These are phyloP conservation scores for Starmera quercuum DNA, from an alignment of 805 yeast species.

Conservation along the genomic window DNA sequence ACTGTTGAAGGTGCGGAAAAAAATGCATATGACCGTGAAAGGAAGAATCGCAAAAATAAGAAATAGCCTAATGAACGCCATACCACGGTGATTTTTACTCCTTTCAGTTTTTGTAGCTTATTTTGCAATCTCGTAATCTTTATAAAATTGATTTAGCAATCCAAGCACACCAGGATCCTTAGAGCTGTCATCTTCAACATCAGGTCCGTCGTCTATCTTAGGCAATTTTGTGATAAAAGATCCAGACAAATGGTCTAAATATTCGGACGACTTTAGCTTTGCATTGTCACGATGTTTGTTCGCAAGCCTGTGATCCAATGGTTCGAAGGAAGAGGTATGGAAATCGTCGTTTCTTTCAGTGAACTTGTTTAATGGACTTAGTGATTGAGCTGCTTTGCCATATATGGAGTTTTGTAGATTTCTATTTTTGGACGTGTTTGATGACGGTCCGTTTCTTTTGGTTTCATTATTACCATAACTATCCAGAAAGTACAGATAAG, in stretches of 20 bases:
- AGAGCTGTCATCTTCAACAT: constrained; percentile 20
- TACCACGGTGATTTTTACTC: not conserved
- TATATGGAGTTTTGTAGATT: constrained; percentile 3
- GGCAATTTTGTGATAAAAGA: constrained; percentile 33
- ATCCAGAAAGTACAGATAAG: constrained; percentile 81
- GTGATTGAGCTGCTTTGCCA: constrained; percentile 2
- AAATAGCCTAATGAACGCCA: constrained; percentile 12
- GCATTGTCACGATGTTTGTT: not conserved
- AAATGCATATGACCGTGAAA: constrained; percentile 86
- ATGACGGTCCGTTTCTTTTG: constrained; percentile 15
- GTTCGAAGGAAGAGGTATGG: not conserved
- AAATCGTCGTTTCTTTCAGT: not conserved
- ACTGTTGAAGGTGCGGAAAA: constrained; percentile 95
- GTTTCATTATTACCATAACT: constrained; percentile 55
- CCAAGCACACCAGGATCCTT: constrained; percentile 59
- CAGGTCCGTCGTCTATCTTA: constrained; percentile 27
- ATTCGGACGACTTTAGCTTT: constrained; percentile 3
- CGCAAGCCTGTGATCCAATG: not conserved
- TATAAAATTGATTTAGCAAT: constrained; percentile 73
- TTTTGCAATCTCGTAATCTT: constrained; percentile 25
- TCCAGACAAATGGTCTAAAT: constrained; percentile 28
- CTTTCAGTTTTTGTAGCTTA: not conserved
- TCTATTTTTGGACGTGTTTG: not conserved
- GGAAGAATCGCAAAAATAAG: constrained; percentile 50
- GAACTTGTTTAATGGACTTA: not conserved